Conservation (phyloP, 2,329 filamentous ascomycete genomes). For the Sphaerulina musiva region DNA sequence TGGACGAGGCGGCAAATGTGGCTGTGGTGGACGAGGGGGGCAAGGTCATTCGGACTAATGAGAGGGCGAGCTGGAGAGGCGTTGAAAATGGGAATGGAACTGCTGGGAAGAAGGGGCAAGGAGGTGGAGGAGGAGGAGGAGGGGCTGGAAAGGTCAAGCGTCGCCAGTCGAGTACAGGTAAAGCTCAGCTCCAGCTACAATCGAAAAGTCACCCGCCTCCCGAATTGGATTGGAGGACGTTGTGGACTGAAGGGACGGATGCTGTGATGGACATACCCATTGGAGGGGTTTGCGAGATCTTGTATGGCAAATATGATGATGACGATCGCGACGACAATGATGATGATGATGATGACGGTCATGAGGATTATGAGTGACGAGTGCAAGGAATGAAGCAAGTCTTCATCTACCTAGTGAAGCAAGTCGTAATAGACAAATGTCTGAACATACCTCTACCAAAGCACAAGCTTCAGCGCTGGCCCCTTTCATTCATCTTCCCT, state of each 20-base stretch:
- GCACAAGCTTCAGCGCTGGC: too few species aligned
- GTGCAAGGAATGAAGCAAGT: too few species aligned
- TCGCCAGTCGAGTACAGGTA: conserved; percentile 32
- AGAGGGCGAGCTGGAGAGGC: conserved; percentile 25
- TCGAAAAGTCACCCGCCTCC: neutral
- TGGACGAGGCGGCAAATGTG: conserved; percentile 82
- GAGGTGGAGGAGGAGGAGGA: conserved; percentile 32
- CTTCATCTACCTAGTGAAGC: too few species aligned
- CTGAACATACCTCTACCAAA: too few species aligned
- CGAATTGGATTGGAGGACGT: conserved; percentile 63
- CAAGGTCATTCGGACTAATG: conserved; percentile 40
- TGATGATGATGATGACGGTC: neutral
- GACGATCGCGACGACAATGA: conserved; percentile 11
- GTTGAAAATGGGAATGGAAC: conserved; percentile 16
- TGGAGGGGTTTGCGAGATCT: conserved; percentile 86
- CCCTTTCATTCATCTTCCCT: too few species aligned
- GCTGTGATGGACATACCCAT: conserved; percentile 95
- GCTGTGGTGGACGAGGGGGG: conserved; percentile 73
- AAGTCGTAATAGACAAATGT: too few species aligned
- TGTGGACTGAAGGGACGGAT: conserved; percentile 92
- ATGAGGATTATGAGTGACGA: too few species aligned
- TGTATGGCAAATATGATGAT: conserved; percentile 58
- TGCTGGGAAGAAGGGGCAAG: conserved; percentile 35
- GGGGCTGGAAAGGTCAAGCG: conserved; percentile 31
- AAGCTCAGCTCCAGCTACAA: conserved; percentile 18